Base-by-base conservation (phyloP, 805 yeast species). In the Kluyveromyces lactis region DNA sequence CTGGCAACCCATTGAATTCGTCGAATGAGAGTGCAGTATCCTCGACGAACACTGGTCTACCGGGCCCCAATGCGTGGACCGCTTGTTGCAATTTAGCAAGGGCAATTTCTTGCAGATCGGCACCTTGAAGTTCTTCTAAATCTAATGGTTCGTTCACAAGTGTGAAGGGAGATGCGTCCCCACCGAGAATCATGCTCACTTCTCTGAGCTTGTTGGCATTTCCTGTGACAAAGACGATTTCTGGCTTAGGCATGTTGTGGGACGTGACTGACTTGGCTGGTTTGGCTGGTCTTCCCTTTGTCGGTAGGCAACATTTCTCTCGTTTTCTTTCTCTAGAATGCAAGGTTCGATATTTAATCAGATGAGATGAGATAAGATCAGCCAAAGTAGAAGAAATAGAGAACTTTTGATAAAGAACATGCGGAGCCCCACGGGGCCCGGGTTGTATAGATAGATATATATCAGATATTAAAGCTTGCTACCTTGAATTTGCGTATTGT, bases 1-100 rank as follows among this genome's bases (percentile, higher is more conserved):
- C 99, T 3, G 99, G 99, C 36, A 92, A 71, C 12, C 79, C 81
- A 38, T 83, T 79, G 55, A 81, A 70, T 2, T 95, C 95, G 36
- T 73, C 73, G 61, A 83, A 92, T 3, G 82, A 85, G 29, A 92
- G 72, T 37, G 95, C 89, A 0, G 98, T 92, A 53, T 92, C 99
- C 57, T 92, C 99, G 3, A 89, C 96, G 42, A 92, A 69, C 0
- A 86, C 97, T 0, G 97, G 90, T 0, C 41, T 45, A 5, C 95
- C 92, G 2, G 68, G 57, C 3, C 75, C 62, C 7, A 74, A 55
- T 10, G 60, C 54, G 4, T 90, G 82, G 2, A 95, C 95, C 10
- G 79, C 71, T 51, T 69, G 62, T 21, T 50, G 63, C 41, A 94
- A 86, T 59, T 92, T 92, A 54, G 79, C 85, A 33, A 68, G 69